A percentile compares a stretch with the other conserved stretches of the same genome.
phyloP scores from a whole-genome alignment of 2,329 filamentous ascomycete genomes.

The Exophiala sp. region DNA sequence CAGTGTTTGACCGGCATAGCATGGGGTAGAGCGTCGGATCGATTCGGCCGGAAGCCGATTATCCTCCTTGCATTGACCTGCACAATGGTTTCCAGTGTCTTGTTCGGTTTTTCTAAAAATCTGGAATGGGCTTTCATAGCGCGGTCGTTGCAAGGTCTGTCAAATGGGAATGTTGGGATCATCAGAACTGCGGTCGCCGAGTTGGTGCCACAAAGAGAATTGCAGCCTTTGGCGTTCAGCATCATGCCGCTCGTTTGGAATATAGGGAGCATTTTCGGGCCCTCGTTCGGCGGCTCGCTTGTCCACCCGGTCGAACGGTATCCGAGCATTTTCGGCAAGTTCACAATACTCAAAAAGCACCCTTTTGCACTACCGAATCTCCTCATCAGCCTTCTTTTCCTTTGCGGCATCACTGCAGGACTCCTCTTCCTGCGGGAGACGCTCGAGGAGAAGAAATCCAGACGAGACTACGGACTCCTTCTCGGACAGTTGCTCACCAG shows the following conservation, averaged over 20 bases:
- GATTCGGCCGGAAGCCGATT: constrained; percentile 72
- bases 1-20: constrained; percentile 66
- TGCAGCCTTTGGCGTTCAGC: constrained; percentile 84
- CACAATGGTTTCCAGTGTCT: constrained; percentile 73
- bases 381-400: constrained; percentile 67
- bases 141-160: constrained; percentile 70
- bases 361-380: constrained; percentile 84
- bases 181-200: constrained; percentile 88
- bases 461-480: constrained; percentile 67
- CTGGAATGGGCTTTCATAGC: constrained; percentile 73
- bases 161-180: constrained; percentile 92
- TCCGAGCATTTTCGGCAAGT: constrained; percentile 62
- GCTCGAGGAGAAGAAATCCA: constrained; percentile 61
- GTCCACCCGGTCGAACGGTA: constrained; percentile 72
- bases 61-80: constrained; percentile 67
- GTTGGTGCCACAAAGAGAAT: constrained; percentile 76
- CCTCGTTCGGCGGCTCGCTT: constrained; percentile 78
- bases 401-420: constrained; percentile 67
- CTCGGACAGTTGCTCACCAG: constrained; percentile 61
- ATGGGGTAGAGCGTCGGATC: constrained; percentile 73
- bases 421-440: constrained; percentile 83
- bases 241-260: constrained; percentile 92
- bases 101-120: constrained; percentile 78
- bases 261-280: constrained; percentile 79
- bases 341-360: constrained; percentile 63